Base-by-base conservation (phyloP, 441 rosid species). In the Macaranga tanarius region DNA sequence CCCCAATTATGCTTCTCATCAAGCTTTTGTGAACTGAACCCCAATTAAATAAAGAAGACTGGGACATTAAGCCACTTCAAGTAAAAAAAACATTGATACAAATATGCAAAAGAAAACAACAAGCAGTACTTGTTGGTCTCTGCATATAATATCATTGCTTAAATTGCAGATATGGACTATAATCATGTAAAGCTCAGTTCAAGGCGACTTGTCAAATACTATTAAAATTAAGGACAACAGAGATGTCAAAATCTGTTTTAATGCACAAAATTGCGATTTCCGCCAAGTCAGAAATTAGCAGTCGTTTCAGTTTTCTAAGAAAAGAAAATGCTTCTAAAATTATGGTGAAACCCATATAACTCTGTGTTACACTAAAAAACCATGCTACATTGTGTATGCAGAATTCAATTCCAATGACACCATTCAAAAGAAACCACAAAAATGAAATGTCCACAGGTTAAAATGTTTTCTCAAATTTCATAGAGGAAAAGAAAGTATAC, bases 401-500 rank as follows among this genome's bases (percentile, higher is more conserved):
- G 13, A 23, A 12, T 25, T 48, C 57, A 65, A 13, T 40, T 47
- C 22, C 38, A 34, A 47, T 34, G 22, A 44, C 10, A 63, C 28
- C 50, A 40, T 50, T 28, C 58, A 7, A 20, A 19, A 68, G 8
- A 26, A 63, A n/a, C 44, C 64, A 60, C 45, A 60, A 17, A 7
- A 52, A 52, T 28, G 20, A 4, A 13, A 62, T 40, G 22, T 44
- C 55, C 31, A 20, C 7, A 26, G 23, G 52, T 25, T 45, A 22
- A 25, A 20, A 51, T 8, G 10, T 0, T 70, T 54, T 47, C 26
- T 60, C 73, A 16, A 54, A 51, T 34, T 60, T 62, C 57, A 42
- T 34, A 56, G 22, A 23, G 60, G 68, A 52, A 62, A 62, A 10
- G 52, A 65, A 44, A 51, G 56, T 7, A 48, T 44, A 70, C 16